Conservation (phyloP, 306 rosid species). For the Phaseolus lunatus region DNA sequence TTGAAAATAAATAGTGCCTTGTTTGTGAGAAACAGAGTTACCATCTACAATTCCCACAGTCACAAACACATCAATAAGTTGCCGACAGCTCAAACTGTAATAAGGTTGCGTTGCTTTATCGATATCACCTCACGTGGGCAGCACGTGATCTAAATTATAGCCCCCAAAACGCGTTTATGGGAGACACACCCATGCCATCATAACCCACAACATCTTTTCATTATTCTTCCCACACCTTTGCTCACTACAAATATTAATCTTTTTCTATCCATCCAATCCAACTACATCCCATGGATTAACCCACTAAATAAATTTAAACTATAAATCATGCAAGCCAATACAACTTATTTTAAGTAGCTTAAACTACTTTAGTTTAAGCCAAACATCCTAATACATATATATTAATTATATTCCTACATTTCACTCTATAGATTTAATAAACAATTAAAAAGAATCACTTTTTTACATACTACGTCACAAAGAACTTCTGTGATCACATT, state of each 20-base stretch:
- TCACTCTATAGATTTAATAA: too few relatives aligned
- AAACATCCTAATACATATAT: too few relatives aligned
- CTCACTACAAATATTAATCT: background rate
- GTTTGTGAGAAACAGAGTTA: slow-evolving; percentile 43
- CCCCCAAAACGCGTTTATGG: slow-evolving; percentile 55
- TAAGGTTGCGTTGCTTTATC: slow-evolving; percentile 34
- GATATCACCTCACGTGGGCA: slow-evolving; percentile 54
- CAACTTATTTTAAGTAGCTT: too few relatives aligned
- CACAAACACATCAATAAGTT: background rate
- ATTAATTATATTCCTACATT: too few relatives aligned
- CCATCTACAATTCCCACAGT: background rate
- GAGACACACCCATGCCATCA: slow-evolving; percentile 35
- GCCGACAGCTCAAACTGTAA: slow-evolving; percentile 59
- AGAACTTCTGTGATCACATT: too few relatives aligned
- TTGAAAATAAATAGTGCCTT: too few relatives aligned
- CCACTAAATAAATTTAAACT: too few relatives aligned
- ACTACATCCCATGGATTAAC: background rate
- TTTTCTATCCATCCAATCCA: background rate
- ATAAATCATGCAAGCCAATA: too few relatives aligned
- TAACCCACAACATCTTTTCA: background rate
- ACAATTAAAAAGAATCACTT: too few relatives aligned
- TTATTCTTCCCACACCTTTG: background rate
- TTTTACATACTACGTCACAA: too few relatives aligned
- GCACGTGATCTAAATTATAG: slow-evolving; percentile 56
- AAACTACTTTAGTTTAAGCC: too few relatives aligned